Base-by-base conservation (phyloP, 495 filamentous ascomycete genomes). In the Umbilicaria muhlenbergii region DNA sequence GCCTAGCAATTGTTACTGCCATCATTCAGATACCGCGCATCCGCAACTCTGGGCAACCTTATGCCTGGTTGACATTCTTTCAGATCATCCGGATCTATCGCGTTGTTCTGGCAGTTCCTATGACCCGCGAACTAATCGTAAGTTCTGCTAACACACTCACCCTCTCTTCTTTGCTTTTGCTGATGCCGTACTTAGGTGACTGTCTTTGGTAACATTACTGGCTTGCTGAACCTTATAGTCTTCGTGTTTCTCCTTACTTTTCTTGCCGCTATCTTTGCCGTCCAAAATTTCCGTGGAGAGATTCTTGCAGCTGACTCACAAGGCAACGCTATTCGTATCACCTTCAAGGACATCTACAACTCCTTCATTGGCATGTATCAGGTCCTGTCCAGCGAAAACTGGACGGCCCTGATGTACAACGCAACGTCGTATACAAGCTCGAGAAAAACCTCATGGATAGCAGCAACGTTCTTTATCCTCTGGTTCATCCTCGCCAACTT, bases 351-450 rank as follows among this genome's bases (percentile, higher is more conserved):
- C 32, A 89, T 95, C 31, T 99, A 83, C 62, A 95, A 95, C 51
- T 80, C 86, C 0, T 99, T 95, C 51, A 71, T 96, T 15, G 91
- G 87, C 43, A 99, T 99, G 91, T 99, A 99, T 54, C 85, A 93
- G 57, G 75, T 99, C 21, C 67, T 99, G n/a, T 94, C 91, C 17
- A 95, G 86, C 50, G 91, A 99, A 56, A 83, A 93, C 56, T 99
- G 91, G 91, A 96, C 91, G 2, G 64, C 60, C 0, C 79, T 93
- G 31, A 60, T 99, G 43, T 99, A 93, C 65, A 80, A 75, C 55
- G 75, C 82, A 38, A 94, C 88, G 1, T 55, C 68, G 21, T 77
- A n/a, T n/a, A 75, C 47, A 78, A 84, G 2, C 66, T 33, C 49
- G 0, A 74, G 66, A 45, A 67, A 72, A 35, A 88, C 84, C 7